phyloP scores from a whole-genome alignment of 345 rosid genomes.

The Barbarea vulgaris region DNA sequence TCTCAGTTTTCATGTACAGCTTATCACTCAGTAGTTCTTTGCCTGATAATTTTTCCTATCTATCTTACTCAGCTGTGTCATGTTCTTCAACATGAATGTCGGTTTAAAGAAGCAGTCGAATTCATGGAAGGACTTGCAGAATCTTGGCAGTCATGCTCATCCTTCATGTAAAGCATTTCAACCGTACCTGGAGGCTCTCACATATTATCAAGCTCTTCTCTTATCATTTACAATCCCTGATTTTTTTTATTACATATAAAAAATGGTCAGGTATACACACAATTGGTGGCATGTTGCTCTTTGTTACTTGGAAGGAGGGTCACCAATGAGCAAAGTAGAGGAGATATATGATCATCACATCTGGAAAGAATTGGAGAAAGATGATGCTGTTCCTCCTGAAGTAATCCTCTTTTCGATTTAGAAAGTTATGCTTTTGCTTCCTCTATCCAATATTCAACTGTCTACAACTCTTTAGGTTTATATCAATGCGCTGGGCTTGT shows the following conservation, averaged over 20 bases:
- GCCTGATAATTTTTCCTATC: background rate
- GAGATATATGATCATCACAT: constrained; percentile 73
- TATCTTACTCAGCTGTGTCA: constrained; percentile 71
- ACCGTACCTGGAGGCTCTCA: background rate
- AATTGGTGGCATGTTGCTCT: constrained; percentile 99
- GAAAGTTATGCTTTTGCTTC: constrained; percentile 6
- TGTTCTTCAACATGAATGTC: constrained; percentile 78
- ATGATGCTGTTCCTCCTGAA: constrained; percentile 54
- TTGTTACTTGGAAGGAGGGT: constrained; percentile 91
- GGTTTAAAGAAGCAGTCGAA: constrained; percentile 78
- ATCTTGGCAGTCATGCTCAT: constrained; percentile 68
- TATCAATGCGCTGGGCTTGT: constrained; percentile 76
- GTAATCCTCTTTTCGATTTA: constrained; percentile 37
- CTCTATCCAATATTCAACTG: constrained; percentile 3
- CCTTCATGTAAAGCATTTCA: constrained; percentile 65
- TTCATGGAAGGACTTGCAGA: constrained; percentile 76
- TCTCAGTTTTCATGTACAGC: background rate
- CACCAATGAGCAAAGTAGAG: constrained; percentile 56
- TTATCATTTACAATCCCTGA: background rate
- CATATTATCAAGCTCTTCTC: background rate
- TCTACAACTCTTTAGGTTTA: constrained; percentile 57
- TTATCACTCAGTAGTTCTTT: background rate
- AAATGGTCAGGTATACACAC: constrained; percentile 67
- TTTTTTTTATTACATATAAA: background rate
- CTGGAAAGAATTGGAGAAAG: constrained; percentile 75